Evolutionary conservation across 2,329 filamentous ascomycete species (phyloP).

Genomic region (Pyrenophora tritici-repentis): DNA sequence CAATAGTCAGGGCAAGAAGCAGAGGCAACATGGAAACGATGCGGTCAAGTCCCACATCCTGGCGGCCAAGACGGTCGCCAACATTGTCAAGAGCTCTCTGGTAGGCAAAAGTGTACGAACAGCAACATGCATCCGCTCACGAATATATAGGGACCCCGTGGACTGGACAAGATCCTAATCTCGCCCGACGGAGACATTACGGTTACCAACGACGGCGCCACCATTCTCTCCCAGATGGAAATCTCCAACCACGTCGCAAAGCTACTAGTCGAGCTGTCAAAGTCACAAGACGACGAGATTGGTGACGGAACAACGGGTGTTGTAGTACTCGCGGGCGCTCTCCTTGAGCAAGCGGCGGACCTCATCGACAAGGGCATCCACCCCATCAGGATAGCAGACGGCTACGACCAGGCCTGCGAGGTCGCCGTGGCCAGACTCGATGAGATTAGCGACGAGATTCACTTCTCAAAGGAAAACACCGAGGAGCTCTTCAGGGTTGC

Average conservation of each 20-base stretch:
- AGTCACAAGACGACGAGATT: constrained; percentile 98
- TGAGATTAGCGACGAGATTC: constrained; percentile 86
- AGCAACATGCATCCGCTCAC: constrained; percentile 12
- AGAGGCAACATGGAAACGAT: constrained; percentile 93
- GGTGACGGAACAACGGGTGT: constrained; percentile 98
- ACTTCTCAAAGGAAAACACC: constrained; percentile 80
- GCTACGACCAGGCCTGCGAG: constrained; percentile 96
- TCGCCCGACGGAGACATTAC: constrained; percentile 99
- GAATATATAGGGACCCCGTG: constrained; percentile 72
- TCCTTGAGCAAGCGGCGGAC: constrained; percentile 94
- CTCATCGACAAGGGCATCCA: constrained; percentile 99
- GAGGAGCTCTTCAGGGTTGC: constrained; percentile 92
- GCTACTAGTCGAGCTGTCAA: constrained; percentile 93
- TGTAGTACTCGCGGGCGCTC: constrained; percentile 90
- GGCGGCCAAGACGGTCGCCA: constrained; percentile 92
- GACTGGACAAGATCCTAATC: constrained; percentile 98
- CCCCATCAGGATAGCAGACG: constrained; percentile 96
- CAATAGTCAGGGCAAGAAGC: constrained; percentile 91
- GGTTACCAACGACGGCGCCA: constrained; percentile 98
- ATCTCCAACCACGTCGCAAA: constrained; percentile 98
- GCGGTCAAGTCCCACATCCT: constrained; percentile 98
- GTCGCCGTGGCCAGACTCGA: constrained; percentile 93
- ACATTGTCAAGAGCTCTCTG: constrained; percentile 95
- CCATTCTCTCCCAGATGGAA: constrained; percentile 96
- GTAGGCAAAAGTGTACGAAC: constrained; percentile 46